A percentile compares a stretch with the other conserved stretches of the same genome.
phyloP scores from a whole-genome alignment of 148 eudicot species.

The Fagopyrum esculentum region DNA sequence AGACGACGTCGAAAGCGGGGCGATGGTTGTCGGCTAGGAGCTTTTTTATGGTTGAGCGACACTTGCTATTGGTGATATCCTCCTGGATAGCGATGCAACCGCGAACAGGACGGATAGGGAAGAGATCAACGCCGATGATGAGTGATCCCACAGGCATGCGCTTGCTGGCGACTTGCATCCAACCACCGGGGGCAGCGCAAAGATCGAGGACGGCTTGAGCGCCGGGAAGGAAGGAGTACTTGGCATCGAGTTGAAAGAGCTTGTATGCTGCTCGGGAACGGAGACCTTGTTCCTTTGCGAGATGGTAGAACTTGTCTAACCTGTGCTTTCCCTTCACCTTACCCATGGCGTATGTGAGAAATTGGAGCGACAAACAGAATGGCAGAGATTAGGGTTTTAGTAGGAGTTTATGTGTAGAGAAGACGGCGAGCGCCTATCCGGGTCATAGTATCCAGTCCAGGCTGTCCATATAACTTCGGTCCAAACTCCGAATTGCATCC shows the following conservation, averaged over 20 bases:
- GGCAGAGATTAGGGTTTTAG: background rate
- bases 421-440: no score
- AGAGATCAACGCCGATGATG: conserved; percentile 73
- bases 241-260: conserved; percentile 74
- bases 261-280: conserved; percentile 90
- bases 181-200: conserved; percentile 97
- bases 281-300: conserved; percentile 89
- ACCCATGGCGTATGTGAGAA: conserved; percentile 36
- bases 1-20: conserved; percentile 60
- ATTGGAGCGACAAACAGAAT: background rate
- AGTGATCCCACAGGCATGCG: conserved; percentile 71
- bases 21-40: conserved; percentile 48
- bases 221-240: conserved; percentile 59
- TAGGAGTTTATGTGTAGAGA: background rate
- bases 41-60: conserved; percentile 44
- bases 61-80: conserved; percentile 68
- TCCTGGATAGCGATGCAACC: conserved; percentile 61
- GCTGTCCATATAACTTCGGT: background rate
- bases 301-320: conserved; percentile 69
- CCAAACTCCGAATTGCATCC: background rate
- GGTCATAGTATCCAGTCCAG: background rate
- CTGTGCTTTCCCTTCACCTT: conserved; percentile 88
- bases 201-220: conserved; percentile 78
- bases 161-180: conserved; percentile 87
- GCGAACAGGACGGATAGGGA: conserved; percentile 67